Percentiles rank a stretch among this genome's conserved stretches.
Conservation (phyloP, 2,329 filamentous ascomycete genomes). For the Claviceps maximensis region DNA sequence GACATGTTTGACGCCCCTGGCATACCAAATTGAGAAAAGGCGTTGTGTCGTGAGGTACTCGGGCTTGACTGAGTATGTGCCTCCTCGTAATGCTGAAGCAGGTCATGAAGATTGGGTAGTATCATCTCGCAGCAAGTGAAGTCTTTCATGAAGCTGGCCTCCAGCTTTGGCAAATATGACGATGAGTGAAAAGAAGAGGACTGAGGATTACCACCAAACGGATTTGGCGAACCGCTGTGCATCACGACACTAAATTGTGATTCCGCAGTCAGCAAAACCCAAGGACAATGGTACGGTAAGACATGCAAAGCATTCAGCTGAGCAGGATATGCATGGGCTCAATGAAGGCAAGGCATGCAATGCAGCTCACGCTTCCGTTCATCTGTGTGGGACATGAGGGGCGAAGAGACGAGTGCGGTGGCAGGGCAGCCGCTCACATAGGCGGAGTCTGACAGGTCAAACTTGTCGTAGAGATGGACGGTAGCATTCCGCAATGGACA, state of each 20-base stretch:
- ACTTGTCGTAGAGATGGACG: background rate
- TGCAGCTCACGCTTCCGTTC: background rate
- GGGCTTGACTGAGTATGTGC: conserved; percentile 62
- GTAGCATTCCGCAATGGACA: background rate
- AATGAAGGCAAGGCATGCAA: background rate
- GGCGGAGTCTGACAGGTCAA: background rate
- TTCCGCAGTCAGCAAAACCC: background rate
- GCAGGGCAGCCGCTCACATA: no score
- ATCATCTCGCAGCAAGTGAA: conserved; percentile 90
- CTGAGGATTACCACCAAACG: conserved; percentile 44
- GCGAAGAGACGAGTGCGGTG: background rate
- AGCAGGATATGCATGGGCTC: background rate
- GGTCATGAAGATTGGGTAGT: conserved; percentile 81
- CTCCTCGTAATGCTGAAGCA: conserved; percentile 94
- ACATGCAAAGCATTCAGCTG: background rate
- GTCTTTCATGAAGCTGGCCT: conserved; percentile 95
- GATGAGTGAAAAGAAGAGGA: conserved; percentile 96
- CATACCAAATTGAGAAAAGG: conserved; percentile 27
- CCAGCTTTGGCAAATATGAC: conserved; percentile 89
- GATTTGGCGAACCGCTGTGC: conserved; percentile 87
- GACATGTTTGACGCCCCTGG: conserved; percentile 19
- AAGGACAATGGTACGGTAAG: no score
- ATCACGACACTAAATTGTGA: conserved; percentile 63
- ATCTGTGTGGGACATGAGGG: background rate
- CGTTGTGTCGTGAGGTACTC: conserved; percentile 26